Evolutionary conservation across 164 flowering plant species (phyloP).

Genomic region (Sedum album): DNA sequence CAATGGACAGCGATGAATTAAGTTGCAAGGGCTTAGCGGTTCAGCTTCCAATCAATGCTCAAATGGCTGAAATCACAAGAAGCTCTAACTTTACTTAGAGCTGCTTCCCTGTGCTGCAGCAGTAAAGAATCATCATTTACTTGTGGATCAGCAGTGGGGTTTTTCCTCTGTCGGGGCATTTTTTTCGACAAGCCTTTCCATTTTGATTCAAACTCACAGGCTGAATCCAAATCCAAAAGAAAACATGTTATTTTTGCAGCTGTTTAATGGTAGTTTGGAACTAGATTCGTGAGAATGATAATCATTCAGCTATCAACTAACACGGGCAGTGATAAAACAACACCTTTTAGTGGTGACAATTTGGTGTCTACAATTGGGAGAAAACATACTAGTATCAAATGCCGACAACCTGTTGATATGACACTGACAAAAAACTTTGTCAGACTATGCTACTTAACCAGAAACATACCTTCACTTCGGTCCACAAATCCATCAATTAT

Average conservation of each 20-base stretch:
- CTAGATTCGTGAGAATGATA: no score
- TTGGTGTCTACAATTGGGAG: neutral
- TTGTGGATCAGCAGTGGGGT: conserved; percentile 11
- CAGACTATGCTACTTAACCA: neutral
- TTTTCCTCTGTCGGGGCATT: conserved; percentile 32
- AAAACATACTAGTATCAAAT: neutral
- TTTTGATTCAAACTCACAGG: conserved; percentile 49
- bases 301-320: no score
- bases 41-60: conserved; percentile 42
- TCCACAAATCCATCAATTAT: conserved; percentile 53
- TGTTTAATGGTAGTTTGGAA: no score
- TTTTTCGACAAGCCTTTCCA: conserved; percentile 52
- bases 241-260: neutral
- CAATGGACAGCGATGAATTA: neutral
- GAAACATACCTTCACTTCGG: conserved; percentile 51
- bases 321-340: no score
- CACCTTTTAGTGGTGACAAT: no score
- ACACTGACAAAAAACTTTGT: neutral
- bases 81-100: conserved; percentile 33
- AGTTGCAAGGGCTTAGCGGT: conserved; percentile 11
- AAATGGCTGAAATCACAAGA: conserved; percentile 31
- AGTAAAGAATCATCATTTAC: conserved; percentile 20
- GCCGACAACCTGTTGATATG: neutral
- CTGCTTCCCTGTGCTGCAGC: conserved; percentile 48
- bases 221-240: conserved; percentile 17